A percentile compares a stretch with the other conserved stretches of the same genome.
Evolutionary conservation across 2,329 filamentous ascomycete species (phyloP).

Genomic region (Aquanectria penicillioides): DNA sequence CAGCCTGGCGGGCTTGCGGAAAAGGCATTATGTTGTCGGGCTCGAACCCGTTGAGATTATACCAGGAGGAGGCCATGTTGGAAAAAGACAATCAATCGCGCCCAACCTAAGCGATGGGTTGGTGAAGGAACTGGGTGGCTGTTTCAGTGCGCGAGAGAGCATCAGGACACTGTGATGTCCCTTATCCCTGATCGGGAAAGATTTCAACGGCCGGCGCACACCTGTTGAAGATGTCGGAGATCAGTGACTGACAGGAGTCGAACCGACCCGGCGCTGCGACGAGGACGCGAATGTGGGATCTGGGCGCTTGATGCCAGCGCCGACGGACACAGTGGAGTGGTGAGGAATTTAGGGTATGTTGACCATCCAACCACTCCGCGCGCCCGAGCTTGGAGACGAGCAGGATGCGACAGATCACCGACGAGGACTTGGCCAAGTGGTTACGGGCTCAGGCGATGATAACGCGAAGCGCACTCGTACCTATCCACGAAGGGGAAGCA

Average conservation of each 20-base stretch:
- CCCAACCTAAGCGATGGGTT: not conserved
- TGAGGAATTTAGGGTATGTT: conserved; percentile 1
- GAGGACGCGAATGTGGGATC: not conserved
- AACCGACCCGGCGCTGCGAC: not conserved
- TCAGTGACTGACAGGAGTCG: not conserved
- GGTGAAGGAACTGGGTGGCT: not conserved
- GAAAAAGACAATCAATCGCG: not conserved
- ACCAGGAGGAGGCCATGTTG: not conserved
- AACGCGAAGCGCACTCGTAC: not conserved
- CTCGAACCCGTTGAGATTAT: conserved; percentile 11
- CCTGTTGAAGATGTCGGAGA: not conserved
- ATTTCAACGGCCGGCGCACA: not conserved
- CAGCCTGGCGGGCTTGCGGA: no score
- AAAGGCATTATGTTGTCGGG: no score
- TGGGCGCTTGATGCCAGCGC: not conserved
- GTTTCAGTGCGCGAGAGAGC: not conserved
- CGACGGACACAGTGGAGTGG: not conserved
- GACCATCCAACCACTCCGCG: not conserved
- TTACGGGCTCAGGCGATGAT: not conserved
- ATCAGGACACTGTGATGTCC: not conserved
- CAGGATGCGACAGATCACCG: not conserved
- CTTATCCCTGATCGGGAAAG: not conserved
- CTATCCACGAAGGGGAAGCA: not conserved
- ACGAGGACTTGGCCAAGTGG: no score
- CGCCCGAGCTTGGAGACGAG: not conserved